Base-by-base conservation (phyloP, 2,329 filamentous ascomycete species). In the Monosporascus sp. region DNA sequence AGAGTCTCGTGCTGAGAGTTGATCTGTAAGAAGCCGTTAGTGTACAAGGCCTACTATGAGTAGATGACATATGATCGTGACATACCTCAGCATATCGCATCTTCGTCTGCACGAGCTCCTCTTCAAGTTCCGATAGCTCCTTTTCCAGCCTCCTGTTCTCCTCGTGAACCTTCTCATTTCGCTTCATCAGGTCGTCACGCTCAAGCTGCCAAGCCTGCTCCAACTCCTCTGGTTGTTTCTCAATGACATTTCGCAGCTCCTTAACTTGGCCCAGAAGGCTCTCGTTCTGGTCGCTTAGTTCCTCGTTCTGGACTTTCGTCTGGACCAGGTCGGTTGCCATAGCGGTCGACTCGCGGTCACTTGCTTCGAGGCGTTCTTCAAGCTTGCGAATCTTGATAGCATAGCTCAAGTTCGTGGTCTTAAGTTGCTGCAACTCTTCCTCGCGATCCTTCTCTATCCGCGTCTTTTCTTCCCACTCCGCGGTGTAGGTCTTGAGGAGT, bases 71-170 rank as follows among this genome's bases (percentile, higher is more conserved):
- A 3, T 27, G 17, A 45, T 49, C n/a, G 9, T 14, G 49, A 76
- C 86, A 77, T 79, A 96, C 93, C 85, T 97, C 90, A 51, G 94
- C 94, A 75, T 92, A 91, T 65, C 84, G 83, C 89, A 99, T 88
- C 80, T 99, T 99, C 1, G 91, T 94, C 67, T 87, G 84, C 57
- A 99, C 93, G 60, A 99, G 76, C 69, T 91, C 85, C 71, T 92
- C 89, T 76, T 97, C 94, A 76, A 97, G 89, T 62, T 97, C 91
- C 5, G 83, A 80, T 80, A 96, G 82, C 65, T 94, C 89, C 67
- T 96, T 93, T 71, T 97, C 92, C 60, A 99, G 74, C 53, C 80
- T 83, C 55, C 88, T 81, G 65, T 97, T 99, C 74, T 96, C 90
- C 62, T 96, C 91, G 65, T 97, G 92, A 7, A 97, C 92, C 64